phyloP scores from a whole-genome alignment of 257 asterid species.

The Penstemon barbatus region DNA sequence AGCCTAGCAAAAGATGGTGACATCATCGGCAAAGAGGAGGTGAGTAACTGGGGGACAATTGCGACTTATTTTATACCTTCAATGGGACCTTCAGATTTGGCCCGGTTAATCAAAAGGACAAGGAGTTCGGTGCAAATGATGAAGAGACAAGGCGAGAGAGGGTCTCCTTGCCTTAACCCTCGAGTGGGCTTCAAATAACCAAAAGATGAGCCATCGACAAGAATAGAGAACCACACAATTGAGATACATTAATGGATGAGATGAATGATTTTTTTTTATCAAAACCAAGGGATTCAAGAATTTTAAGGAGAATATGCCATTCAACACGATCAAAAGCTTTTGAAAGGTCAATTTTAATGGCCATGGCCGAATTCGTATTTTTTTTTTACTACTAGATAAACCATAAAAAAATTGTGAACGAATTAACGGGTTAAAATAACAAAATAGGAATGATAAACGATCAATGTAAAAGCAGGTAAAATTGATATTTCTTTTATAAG shows the following conservation, averaged over 20 bases:
- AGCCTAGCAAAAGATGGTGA: neutral
- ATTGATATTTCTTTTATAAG: too few species aligned
- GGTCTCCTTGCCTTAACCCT: neutral
- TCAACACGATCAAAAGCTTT: neutral
- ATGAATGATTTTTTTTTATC: neutral
- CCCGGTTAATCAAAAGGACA: neutral
- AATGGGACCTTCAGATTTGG: neutral
- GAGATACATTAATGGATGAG: neutral
- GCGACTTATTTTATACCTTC: neutral
- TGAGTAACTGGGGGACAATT: neutral
- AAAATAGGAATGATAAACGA: too few species aligned
- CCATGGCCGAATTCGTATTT: too few species aligned
- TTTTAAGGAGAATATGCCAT: neutral
- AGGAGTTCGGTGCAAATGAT: neutral
- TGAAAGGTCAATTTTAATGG: neutral
- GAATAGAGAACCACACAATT: neutral
- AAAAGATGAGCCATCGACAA: neutral
- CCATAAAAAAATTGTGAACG: too few species aligned
- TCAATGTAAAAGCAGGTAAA: too few species aligned
- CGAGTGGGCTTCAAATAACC: neutral
- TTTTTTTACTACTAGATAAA: too few species aligned
- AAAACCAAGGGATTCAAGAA: neutral
- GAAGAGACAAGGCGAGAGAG: neutral
- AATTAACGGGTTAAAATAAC: too few species aligned
- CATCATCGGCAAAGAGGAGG: neutral